These are phyloP conservation scores for Pseudocercospora fijiensis DNA, from an alignment of 2,329 filamentous ascomycete species.

Conservation along the genomic window DNA sequence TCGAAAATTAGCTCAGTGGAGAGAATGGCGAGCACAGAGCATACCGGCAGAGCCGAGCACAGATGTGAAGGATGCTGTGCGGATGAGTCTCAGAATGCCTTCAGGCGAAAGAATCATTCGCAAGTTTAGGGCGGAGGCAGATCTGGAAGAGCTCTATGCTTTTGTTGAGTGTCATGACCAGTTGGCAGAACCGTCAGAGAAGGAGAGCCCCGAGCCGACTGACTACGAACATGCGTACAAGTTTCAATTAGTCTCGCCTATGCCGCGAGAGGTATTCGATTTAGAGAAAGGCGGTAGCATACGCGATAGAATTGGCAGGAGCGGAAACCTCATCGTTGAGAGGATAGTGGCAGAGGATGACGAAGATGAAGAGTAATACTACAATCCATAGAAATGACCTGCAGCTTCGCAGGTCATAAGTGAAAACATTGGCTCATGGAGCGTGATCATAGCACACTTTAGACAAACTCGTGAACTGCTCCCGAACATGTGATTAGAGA, in stretches of 20 bases:
- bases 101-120: constrained; percentile 74
- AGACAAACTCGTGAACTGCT: background rate
- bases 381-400: background rate
- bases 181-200: constrained; percentile 46
- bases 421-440: background rate
- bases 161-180: constrained; percentile 89
- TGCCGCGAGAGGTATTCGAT: constrained; percentile 80
- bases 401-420: background rate
- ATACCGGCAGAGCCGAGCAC: constrained; percentile 67
- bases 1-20: constrained; percentile 68
- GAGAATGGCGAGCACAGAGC: constrained; percentile 69
- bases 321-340: constrained; percentile 89
- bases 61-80: constrained; percentile 66
- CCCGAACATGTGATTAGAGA: background rate
- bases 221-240: constrained; percentile 76
- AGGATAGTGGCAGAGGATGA: constrained; percentile 57
- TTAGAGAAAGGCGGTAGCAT: constrained; percentile 63
- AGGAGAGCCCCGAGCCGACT: constrained; percentile 55
- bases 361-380: constrained; percentile 28
- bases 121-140: constrained; percentile 66
- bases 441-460: background rate
- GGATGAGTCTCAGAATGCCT: constrained; percentile 62
- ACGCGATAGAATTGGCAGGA: constrained; percentile 71
- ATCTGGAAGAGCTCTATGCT: constrained; percentile 86
- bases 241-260: constrained; percentile 81